These are phyloP conservation scores for Cotoneaster glaucophyllus DNA, from an alignment of 306 rosid species.

Conservation along the genomic window DNA sequence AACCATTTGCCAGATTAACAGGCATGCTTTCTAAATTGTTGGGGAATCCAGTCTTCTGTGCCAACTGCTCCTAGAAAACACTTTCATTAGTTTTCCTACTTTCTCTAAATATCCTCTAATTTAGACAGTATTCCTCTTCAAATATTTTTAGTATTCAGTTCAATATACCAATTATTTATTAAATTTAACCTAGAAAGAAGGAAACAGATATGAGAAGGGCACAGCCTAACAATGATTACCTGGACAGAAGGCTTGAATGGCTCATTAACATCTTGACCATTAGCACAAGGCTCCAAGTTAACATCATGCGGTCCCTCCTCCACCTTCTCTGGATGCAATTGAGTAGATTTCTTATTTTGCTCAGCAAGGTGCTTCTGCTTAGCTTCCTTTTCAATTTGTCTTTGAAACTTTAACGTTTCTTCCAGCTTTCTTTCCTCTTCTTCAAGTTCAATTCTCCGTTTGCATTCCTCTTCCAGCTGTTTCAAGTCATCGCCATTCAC, in stretches of 20 bases:
- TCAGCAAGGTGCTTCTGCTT: slow-evolving; percentile 90
- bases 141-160: neutral
- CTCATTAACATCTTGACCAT: slow-evolving; percentile 30
- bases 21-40: slow-evolving; percentile 35
- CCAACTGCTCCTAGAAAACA: slow-evolving; percentile 46
- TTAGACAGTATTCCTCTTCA: neutral
- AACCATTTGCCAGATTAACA: slow-evolving; percentile 38
- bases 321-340: slow-evolving; percentile 31
- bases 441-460: slow-evolving; percentile 73
- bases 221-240: slow-evolving; percentile 34
- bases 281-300: slow-evolving; percentile 25
- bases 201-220: slow-evolving; percentile 4
- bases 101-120: slow-evolving; percentile 6
- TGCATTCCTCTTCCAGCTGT: slow-evolving; percentile 69
- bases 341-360: slow-evolving; percentile 65
- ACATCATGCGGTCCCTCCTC: slow-evolving; percentile 31
- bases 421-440: slow-evolving; percentile 90
- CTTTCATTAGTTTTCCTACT: slow-evolving; percentile 22
- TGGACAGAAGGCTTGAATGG: slow-evolving; percentile 30
- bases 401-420: slow-evolving; percentile 87
- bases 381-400: slow-evolving; percentile 85
- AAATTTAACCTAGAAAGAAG: slow-evolving; percentile 16
- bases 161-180: slow-evolving; percentile 18
- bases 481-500: slow-evolving; percentile 45
- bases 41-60: slow-evolving; percentile 35